Evolutionary conservation across 2,329 filamentous ascomycete genomes (phyloP).

Genomic region (Coccinonectria pachysandricola): DNA sequence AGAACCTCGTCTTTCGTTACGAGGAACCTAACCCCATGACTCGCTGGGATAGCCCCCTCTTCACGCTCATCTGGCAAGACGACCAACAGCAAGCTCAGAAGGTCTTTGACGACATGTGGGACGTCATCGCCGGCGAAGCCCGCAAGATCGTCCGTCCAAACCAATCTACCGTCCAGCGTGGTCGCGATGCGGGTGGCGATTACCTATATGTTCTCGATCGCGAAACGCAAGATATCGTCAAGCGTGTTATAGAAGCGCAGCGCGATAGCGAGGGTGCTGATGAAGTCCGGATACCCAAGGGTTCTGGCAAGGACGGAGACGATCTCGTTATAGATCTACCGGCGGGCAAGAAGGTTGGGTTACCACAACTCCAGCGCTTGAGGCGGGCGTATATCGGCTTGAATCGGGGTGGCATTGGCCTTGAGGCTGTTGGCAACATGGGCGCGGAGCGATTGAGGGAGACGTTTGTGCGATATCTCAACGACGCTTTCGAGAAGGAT

Average conservation of each 20-base stretch:
- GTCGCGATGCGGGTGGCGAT: conserved; percentile 55
- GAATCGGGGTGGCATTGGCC: conserved; percentile 59
- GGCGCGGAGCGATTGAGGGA: conserved; percentile 45
- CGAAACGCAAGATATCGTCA: conserved; percentile 67
- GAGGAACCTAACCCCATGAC: conserved; percentile 82
- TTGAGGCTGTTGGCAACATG: conserved; percentile 44
- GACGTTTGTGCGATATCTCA: conserved; percentile 57
- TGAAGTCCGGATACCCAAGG: conserved; percentile 40
- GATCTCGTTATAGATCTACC: conserved; percentile 56
- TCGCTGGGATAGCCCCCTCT: conserved; percentile 75
- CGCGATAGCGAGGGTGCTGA: conserved; percentile 54
- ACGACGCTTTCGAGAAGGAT: conserved; percentile 53
- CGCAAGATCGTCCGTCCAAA: conserved; percentile 62
- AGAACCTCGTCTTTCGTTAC: conserved; percentile 71
- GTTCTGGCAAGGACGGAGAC: conserved; percentile 24
- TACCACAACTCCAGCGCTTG: conserved; percentile 69
- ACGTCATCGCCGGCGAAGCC: conserved; percentile 54
- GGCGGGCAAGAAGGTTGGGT: conserved; percentile 46
- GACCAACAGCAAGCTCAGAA: conserved; percentile 44
- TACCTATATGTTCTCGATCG: conserved; percentile 74
- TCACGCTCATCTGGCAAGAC: conserved; percentile 70
- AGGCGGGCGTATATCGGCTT: conserved; percentile 67
- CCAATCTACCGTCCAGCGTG: conserved; percentile 57
- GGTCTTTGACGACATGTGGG: conserved; percentile 62
- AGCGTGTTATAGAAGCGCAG: conserved; percentile 57